Evolutionary conservation across 495 filamentous ascomycete species (phyloP).

Genomic region (Endocarpon pusillum): DNA sequence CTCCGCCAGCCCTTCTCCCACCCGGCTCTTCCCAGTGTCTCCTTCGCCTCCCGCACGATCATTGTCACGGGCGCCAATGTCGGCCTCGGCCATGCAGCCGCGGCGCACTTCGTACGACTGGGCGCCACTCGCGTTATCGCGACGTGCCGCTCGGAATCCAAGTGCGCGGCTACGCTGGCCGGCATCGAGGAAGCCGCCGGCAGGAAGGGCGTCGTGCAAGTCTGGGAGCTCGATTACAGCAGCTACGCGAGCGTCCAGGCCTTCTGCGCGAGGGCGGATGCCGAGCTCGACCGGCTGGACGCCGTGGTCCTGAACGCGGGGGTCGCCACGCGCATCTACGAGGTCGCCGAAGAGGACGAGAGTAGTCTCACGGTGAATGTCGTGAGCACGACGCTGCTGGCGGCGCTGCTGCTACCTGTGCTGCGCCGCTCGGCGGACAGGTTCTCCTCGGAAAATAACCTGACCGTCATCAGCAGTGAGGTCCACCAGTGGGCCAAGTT

Average conservation of each 20-base stretch:
- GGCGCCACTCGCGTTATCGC: slow-evolving; percentile 16
- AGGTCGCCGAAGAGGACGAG: slow-evolving; percentile 3
- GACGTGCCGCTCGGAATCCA: slow-evolving; percentile 16
- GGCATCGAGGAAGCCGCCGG: too few species aligned
- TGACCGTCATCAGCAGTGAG: slow-evolving; percentile 8
- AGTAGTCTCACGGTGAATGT: slow-evolving; percentile 1
- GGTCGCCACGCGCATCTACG: slow-evolving; percentile 16
- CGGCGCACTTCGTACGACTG: slow-evolving; percentile 11
- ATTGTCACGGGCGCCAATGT: slow-evolving; percentile 20
- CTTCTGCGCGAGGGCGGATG: slow-evolving; percentile 18
- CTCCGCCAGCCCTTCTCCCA: too few species aligned
- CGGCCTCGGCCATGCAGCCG: slow-evolving; percentile 19
- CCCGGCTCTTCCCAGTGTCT: slow-evolving; percentile 1
- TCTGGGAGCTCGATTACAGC: slow-evolving; percentile 33
- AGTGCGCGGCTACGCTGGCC: slow-evolving; percentile 5
- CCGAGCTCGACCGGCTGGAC: slow-evolving; percentile 23
- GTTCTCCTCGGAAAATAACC: slow-evolving; percentile 4
- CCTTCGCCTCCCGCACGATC: slow-evolving; percentile 16
- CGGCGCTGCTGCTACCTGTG: neutral
- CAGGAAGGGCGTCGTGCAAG: slow-evolving; percentile 22
- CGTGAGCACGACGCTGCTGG: neutral
- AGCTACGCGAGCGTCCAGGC: slow-evolving; percentile 26
- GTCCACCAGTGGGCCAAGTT: slow-evolving; percentile 7
- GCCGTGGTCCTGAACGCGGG: slow-evolving; percentile 38
- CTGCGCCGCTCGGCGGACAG: slow-evolving; percentile 7